A percentile compares a stretch with the other conserved stretches of the same genome.
Conservation (phyloP, 352 stramenopile species). For the Peronospora farinosa region DNA sequence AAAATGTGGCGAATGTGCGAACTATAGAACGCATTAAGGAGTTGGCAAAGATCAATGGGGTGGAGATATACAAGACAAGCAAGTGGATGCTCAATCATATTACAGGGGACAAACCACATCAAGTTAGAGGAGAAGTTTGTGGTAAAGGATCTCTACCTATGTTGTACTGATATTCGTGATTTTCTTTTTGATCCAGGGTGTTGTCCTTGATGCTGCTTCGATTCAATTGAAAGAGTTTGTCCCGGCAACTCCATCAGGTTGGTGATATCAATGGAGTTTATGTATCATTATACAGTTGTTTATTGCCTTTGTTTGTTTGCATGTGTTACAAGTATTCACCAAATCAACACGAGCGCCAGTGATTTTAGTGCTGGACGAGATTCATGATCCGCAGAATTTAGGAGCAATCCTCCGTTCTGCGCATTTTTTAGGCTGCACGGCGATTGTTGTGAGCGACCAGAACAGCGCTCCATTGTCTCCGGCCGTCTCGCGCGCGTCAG, state of each 20-base stretch:
- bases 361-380: constrained; percentile 67
- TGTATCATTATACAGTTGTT: too few species aligned
- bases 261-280: too few species aligned
- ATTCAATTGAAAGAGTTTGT: constrained; percentile 55
- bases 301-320: neutral
- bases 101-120: constrained; percentile 74
- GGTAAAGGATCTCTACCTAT: too few species aligned
- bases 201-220: constrained; percentile 63
- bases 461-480: constrained; percentile 71
- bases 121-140: constrained; percentile 26
- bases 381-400: constrained; percentile 81
- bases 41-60: constrained; percentile 25
- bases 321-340: constrained; percentile 26
- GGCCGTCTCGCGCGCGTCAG: constrained; percentile 65
- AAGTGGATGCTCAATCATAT: constrained; percentile 85
- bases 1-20: constrained; percentile 27
- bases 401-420: constrained; percentile 72
- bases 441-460: constrained; percentile 59
- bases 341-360: constrained; percentile 40
- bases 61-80: constrained; percentile 31
- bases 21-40: constrained; percentile 44
- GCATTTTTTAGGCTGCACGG: constrained; percentile 67
- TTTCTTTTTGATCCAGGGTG: constrained; percentile 28
- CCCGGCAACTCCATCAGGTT: constrained; percentile 37
- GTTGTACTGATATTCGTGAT: neutral